Percentiles rank a stretch among this genome's conserved stretches.
phyloP scores from a whole-genome alignment of 2,329 filamentous ascomycete genomes.

The Ascochyta viciae-villosae region DNA sequence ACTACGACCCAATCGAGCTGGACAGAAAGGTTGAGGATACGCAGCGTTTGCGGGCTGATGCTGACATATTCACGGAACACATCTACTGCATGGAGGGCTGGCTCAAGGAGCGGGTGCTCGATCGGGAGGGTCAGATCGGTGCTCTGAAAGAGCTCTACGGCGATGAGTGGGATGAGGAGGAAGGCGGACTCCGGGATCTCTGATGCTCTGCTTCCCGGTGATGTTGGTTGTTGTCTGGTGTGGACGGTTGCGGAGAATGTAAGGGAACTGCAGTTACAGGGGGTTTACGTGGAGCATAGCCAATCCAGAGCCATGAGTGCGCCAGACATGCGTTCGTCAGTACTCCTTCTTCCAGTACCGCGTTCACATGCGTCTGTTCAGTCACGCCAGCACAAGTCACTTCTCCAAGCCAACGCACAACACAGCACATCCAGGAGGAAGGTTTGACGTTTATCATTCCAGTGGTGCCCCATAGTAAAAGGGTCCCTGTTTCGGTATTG shows the following conservation, averaged over 20 bases:
- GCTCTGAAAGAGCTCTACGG: slow-evolving; percentile 59
- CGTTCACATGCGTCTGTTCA: too few relatives aligned
- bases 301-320: too few relatives aligned
- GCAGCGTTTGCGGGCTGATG: slow-evolving; percentile 34
- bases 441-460: slow-evolving; percentile 21
- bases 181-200: slow-evolving; percentile 56
- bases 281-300: not conserved
- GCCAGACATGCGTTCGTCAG: too few relatives aligned
- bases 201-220: slow-evolving; percentile 10
- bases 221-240: too few relatives aligned
- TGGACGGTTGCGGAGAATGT: not conserved
- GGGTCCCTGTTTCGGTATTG: slow-evolving; percentile 35
- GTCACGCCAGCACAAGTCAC: not conserved
- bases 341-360: too few relatives aligned
- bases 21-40: slow-evolving; percentile 50
- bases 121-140: slow-evolving; percentile 53
- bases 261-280: not conserved
- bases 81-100: slow-evolving; percentile 56
- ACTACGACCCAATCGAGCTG: slow-evolving; percentile 55
- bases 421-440: not conserved
- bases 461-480: slow-evolving; percentile 15
- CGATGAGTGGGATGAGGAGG: slow-evolving; percentile 62
- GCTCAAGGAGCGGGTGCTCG: slow-evolving; percentile 48
- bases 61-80: slow-evolving; percentile 53
- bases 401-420: not conserved